Evolutionary conservation across 345 rosid species (phyloP).

Genomic region (Gossypium mustelinum): DNA sequence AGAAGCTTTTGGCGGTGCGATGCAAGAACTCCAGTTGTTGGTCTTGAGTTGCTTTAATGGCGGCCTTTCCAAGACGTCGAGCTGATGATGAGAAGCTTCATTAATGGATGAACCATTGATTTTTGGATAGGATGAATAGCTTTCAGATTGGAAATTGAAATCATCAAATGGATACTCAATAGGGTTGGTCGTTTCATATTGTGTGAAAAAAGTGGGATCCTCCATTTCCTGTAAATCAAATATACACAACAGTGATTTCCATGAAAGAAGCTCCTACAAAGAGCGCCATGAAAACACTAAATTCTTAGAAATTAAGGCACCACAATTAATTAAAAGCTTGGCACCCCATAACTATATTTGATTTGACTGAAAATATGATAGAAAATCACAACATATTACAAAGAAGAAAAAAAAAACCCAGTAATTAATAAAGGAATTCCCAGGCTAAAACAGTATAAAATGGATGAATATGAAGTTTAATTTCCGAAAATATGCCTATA

Average conservation of each 20-base stretch:
- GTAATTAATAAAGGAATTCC: too few species aligned
- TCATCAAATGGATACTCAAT: slow-evolving; percentile 27
- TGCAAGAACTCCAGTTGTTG: slow-evolving; percentile 30
- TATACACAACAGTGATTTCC: slow-evolving; percentile 13
- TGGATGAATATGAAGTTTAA: too few species aligned
- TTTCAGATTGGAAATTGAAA: slow-evolving; percentile 24
- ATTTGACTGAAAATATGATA: too few species aligned
- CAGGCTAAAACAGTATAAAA: too few species aligned
- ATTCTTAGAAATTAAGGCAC: neutral
- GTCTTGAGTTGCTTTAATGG: slow-evolving; percentile 36
- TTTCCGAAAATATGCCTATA: too few species aligned
- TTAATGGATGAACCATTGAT: slow-evolving; percentile 4
- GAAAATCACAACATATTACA: neutral
- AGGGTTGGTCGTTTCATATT: slow-evolving; percentile 26
- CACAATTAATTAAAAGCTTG: neutral
- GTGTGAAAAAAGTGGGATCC: slow-evolving; percentile 24
- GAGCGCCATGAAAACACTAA: neutral
- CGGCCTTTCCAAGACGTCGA: slow-evolving; percentile 25
- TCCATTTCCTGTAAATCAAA: slow-evolving; percentile 25
- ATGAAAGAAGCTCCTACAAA: slow-evolving; percentile 3
- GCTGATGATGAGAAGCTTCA: neutral
- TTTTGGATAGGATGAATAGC: slow-evolving; percentile 15
- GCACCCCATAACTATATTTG: too few species aligned
- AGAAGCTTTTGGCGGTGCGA: slow-evolving; percentile 23
- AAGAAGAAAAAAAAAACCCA: neutral